A percentile compares a stretch with the other conserved stretches of the same genome.
Evolutionary conservation across 1,284 basidiomycete genomes (phyloP).

Genomic region (Leucoagaricus sp.): DNA sequence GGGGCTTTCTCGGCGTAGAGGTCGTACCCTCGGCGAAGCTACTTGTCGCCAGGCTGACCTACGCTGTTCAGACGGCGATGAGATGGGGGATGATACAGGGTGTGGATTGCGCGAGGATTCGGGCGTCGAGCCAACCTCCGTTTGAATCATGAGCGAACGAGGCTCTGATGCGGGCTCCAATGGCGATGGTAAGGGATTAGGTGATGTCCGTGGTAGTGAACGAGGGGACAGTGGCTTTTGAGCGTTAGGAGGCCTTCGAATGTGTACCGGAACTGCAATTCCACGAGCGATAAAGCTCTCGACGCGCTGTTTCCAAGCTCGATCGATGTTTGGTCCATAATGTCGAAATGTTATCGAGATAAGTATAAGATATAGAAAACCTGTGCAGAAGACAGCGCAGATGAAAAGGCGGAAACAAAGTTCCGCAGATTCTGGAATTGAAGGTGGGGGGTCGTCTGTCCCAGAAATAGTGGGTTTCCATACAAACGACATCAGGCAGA

Average conservation of each 20-base stretch:
- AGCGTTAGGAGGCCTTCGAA: not conserved
- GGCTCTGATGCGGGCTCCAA: no score
- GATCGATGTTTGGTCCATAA: slow-evolving; percentile 42
- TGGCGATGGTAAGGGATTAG: no score
- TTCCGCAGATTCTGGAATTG: slow-evolving; percentile 27
- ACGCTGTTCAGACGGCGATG: no score
- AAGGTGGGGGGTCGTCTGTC: slow-evolving; percentile 30
- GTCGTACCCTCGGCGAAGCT: no score
- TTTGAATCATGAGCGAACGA: no score
- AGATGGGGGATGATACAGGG: no score
- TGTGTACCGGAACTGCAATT: not conserved
- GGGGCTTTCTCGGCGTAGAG: no score
- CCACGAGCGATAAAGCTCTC: not conserved
- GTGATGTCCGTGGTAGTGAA: no score
- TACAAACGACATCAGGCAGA: slow-evolving; percentile 63
- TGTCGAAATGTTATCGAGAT: slow-evolving; percentile 51
- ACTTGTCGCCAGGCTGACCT: no score
- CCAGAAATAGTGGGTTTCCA: slow-evolving; percentile 58
- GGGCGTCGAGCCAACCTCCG: no score
- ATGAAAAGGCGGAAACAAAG: slow-evolving; percentile 38
- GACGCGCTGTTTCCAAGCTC: slow-evolving; percentile 24
- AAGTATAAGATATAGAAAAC: slow-evolving; percentile 49
- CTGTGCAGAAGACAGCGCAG: slow-evolving; percentile 27
- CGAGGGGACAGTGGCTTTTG: not conserved
- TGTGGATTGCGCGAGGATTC: no score